Evolutionary conservation across 345 rosid species (phyloP), one percentile per base, ranked within the genome.

Genomic region (Orychophragmus violaceus): DNA sequence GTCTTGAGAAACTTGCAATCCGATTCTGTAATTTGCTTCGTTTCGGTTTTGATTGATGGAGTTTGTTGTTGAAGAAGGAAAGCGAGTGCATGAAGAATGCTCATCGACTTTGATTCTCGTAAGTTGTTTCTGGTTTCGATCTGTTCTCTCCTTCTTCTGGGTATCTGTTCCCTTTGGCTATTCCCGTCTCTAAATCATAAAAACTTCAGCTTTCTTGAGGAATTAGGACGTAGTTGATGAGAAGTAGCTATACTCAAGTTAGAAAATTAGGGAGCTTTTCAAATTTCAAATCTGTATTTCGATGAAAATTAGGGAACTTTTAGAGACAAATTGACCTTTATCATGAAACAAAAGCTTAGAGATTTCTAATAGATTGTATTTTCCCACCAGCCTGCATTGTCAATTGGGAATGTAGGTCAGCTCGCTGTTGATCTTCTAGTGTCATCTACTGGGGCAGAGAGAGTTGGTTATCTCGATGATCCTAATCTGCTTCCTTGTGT

Each of bases 381-480:
- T 10, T 5, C 7, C 49, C 7, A 68, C 64, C 64, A 94, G 96
- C 99, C 97, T 29, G 97, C 97, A 22, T 63, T 94, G 56, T 94
- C 95, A 37, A 84, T 87, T 32, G 97, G 99, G 64, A 94, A 90
- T 68, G 97, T 88, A 41, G 97, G 96, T 37, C 95, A 94, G 78
- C 80, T 94, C 6, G 96, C 95, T 1, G 82, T 85, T 66, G 99
- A 94, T 83, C 78, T 90, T 36, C 62, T 94, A 68, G 85, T 94
- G n/a, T 85, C 97, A 8, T 82, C 95, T 1, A 81, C 68, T 16
- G 74, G 61, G 49, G 99, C 91, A 0, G 87, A 85, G 72, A 82
- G 85, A 70, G 60, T 87, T 48, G 93, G 96, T 32, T 88, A 82
- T 77, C 78, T 94, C 23, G 95, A 94, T 55, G 95, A 88, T 64